Evolutionary conservation across 1,139 yeast genomes (phyloP).

Genomic region (Taiozyma sp.): DNA sequence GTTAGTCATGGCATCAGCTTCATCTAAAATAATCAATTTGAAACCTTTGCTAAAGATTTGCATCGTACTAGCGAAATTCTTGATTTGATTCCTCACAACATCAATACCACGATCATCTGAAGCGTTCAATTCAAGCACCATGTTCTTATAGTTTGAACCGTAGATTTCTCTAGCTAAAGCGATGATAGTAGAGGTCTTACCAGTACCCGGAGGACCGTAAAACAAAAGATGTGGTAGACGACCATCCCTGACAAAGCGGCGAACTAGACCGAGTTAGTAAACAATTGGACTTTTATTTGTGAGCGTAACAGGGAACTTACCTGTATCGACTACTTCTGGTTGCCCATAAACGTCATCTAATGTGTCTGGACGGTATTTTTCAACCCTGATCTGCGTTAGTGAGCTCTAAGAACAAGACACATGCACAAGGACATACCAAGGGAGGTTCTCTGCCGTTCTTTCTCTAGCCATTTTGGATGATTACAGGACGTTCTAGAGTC

Average conservation of each 20-base stretch:
- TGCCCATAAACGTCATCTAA: slow-evolving; percentile 92
- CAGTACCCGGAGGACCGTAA: slow-evolving; percentile 98
- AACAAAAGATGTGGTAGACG: slow-evolving; percentile 84
- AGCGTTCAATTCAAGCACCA: slow-evolving; percentile 94
- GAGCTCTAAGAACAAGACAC: too few species aligned
- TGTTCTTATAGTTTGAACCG: slow-evolving; percentile 76
- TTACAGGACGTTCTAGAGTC: too few species aligned
- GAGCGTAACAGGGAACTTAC: slow-evolving; percentile 11
- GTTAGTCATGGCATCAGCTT: slow-evolving; percentile 98
- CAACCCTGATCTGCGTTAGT: slow-evolving; percentile 55
- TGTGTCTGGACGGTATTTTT: slow-evolving; percentile 85
- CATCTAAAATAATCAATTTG: slow-evolving; percentile 89
- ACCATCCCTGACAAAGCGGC: slow-evolving; percentile 80
- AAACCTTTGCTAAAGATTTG: slow-evolving; percentile 82
- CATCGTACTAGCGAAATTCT: slow-evolving; percentile 90
- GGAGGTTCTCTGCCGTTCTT: slow-evolving; percentile 35
- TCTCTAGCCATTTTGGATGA: slow-evolving; percentile 13
- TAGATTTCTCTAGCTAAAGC: slow-evolving; percentile 92
- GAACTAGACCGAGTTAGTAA: slow-evolving; percentile 36
- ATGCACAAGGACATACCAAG: slow-evolving; percentile 28
- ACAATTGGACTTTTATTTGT: background rate
- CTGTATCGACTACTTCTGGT: slow-evolving; percentile 71
- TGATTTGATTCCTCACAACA: slow-evolving; percentile 88
- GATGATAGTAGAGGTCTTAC: slow-evolving; percentile 89
- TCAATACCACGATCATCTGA: slow-evolving; percentile 97